Evolutionary conservation across 805 yeast species (phyloP), one percentile per base, ranked within the genome.

Genomic region (Wickerhamiella australiensis): DNA sequence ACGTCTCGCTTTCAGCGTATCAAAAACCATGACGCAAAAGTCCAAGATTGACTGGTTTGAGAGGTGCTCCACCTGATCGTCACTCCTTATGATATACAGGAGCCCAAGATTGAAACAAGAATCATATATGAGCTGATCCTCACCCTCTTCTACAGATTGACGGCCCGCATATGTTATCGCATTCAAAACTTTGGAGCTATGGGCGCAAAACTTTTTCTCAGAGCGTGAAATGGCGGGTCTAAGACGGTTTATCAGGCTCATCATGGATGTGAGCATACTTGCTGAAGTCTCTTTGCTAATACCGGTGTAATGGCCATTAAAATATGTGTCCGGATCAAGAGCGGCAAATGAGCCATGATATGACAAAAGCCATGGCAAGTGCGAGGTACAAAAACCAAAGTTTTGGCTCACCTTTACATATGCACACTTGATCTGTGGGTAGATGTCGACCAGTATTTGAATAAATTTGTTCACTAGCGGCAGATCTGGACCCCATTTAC

Each of bases 31-130:
- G 20, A 15, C 44, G 15, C 31, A 22, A 12, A 41, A 41, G 5
- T 41, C 44, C 3, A 41, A 20, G 31, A 41, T 22, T 3, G 44
- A 41, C 44, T 41, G 20, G 7, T 41, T 23, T 5, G 44, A 41
- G 31, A 41, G 44, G 13, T 23, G n/a, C 5, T 5, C n/a, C 11
- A 23, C 44, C 12, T 6, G 23, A 3, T 25, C 11, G 15, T 21
- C 9, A 12, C 27, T 20, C 13, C 31, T 8, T 5, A 6, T 6
- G n/a, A 41, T 23, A 23, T 41, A 9, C 13, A 25, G 5, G 3
- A 41, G 44, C 20, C 44, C 44, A 13, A 25, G 8, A 13, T 9
- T 23, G 20, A 41, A 41, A 13, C 33, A 7, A 9, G 20, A 7
- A 3, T 21, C 29, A 15, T 41, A 41, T 4, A 23, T 2, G 9